Evolutionary conservation across 225 moss, liverwort and hornwort genomes (phyloP), one percentile per base, ranked within the genome.

Genomic region (Pseudisothecium myosuroides): DNA sequence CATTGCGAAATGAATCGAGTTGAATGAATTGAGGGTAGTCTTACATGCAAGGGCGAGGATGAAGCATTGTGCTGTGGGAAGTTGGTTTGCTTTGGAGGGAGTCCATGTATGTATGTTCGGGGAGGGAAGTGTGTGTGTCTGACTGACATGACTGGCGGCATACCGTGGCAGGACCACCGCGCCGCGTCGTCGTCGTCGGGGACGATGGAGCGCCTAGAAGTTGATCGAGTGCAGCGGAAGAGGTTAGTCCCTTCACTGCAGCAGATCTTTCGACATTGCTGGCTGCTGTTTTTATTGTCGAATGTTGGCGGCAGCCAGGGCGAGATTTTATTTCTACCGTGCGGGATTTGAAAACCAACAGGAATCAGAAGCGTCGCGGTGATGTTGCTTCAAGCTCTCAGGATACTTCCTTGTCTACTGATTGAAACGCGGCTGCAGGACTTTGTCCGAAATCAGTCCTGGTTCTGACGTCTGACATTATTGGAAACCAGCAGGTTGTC

Each of bases 141-240:
- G 80, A 89, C 81, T 90, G 88, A 91, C 87, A 76, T 85, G 90
- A 90, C 88, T 90, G 82, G 84, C 84, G 82, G 82, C 49, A 79
- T 83, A 84, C 80, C 58, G 54, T 91, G 82, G 90, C 89, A 92
- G 89, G 90, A 82, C 41, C 85, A 54, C 36, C 79, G 62, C 65
- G 74, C 72, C 65, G 61, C 83, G 74, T 61, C 86, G 22, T 72
- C 63, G 47, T 80, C 72, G 55, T 81, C 52, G 77, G 54, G 69
- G 67, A 82, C 87, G 59, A 88, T 89, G 83, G 86, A 90, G 80
- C 68, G 59, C 54, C 89, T 92, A 92, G 93, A 87, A 89, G 76
- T 27, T 60, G 89, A 87, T 85, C 82, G 37, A 72, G 82, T 63
- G 84, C 69, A 56, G 84, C 78, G 66, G 82, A 78, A 72, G 65